Base-by-base conservation (phyloP, 345 rosid genomes). In the Reutealis trisperma region DNA sequence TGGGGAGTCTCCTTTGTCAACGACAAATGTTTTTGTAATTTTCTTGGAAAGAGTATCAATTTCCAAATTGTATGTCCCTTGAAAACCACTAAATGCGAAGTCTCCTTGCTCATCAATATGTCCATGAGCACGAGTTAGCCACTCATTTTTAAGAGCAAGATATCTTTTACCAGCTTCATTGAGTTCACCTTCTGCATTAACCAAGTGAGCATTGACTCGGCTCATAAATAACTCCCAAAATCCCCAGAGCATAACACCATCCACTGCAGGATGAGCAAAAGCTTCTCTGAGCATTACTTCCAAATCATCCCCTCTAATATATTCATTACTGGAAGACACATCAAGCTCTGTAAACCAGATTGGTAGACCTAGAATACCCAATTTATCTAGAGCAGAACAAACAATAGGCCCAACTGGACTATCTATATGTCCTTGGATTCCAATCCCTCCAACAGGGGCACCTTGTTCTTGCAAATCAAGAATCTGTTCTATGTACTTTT, bases 231-330 rank as follows among this genome's bases (percentile, higher is more conserved):
- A 75, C 90, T 96, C 98, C 99, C 99, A 93, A 66, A 96, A 93
- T 47, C 99, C 99, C 99, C 99, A 96, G 67, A 96, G 88, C 97
- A 96, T 83, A 59, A 93, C 79, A n/a, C 99, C 99, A 72, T 93
- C 97, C 68, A 93, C 94, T 0, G 98, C 90, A 1, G 98, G 99
- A 70, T 96, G 99, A 16, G 97, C 97, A 47, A 79, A 93, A 0
- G 93, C 96, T 83, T 96, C 99, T 76, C 99, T 86, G 19, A 96
- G 88, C 95, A 96, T 93, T 30, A 91, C 96, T 83, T 93, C 99
- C 9, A 96, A 84, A 82, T 96, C 99, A n/a, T 93, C 98, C 42
- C 94, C 98, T 84, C 99, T 84, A 13, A 96, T 80, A 47, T 79
- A 86, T 78, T 92, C 99, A 18, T 96, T 96, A 4, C 27, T 70